Evolutionary conservation across 306 rosid genomes (phyloP), one percentile per base, ranked within the genome.

Genomic region (Dalbergia oliveri): DNA sequence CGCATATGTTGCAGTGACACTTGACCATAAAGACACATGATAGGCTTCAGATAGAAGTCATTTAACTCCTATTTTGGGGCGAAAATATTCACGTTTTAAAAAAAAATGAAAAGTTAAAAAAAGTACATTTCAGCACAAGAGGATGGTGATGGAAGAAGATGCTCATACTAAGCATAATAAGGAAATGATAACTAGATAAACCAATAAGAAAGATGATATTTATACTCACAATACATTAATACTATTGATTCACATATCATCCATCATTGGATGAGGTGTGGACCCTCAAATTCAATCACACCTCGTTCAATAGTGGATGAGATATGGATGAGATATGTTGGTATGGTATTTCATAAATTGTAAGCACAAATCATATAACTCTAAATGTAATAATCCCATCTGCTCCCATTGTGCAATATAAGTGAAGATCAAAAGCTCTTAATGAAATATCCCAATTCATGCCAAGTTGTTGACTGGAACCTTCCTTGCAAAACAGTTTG

Each of bases 361-460:
- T 26, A 2, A 26, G 31, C 3, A 26, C 3, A 26, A 26, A 26
- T 26, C 1, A 26, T 26, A 47, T 34, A 31, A 64, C 18, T 44
- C 1, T 15, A 31, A 21, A 10, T 9, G 26, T 15, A 43, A 45
- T 8, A 64, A 64, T 34, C 61, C n/a, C 16, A 57, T 35, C 65
- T n/a, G 35, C 41, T 9, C 31, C 2, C 4, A 61, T 26, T 45
- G 59, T 9, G 69, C 18, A 49, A 11, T 9, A 44, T 44, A 44
- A 44, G 50, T 10, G 50, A 44, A 9, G 35, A 49, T 11, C 43
- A 49, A 76, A 64, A 64, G 80, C 64, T 65, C 65, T 13, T 37
- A 4, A 63, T 18, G 39, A 10, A 60, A 64, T 56, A 6, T 50
- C 80, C 33, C 65, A 35, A 35, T 15, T 15, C 50, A 50, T 4